Conservation (phyloP, 164 flowering plant genomes). For the Magnolia sinica region DNA sequence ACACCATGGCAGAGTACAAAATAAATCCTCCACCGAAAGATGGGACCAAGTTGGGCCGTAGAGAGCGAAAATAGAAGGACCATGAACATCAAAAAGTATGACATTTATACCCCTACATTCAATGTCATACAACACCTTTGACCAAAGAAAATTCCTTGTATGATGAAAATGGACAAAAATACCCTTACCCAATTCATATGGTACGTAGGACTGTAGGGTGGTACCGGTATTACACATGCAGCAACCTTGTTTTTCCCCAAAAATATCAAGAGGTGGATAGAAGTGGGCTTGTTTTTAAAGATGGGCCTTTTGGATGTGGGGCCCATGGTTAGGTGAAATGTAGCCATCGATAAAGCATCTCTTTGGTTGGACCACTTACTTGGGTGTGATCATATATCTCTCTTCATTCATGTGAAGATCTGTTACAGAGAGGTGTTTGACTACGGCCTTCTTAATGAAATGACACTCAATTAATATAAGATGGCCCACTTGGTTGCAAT, state of each 20-base stretch:
- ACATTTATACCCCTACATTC: neutral
- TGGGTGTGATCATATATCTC: neutral
- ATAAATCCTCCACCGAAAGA: neutral
- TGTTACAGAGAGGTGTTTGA: neutral
- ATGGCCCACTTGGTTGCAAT: neutral
- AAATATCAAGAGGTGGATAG: neutral
- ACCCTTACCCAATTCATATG: neutral
- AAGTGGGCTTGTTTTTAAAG: no score
- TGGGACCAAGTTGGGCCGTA: neutral
- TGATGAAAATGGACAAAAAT: neutral
- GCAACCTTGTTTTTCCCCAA: neutral
- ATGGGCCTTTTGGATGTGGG: neutral
- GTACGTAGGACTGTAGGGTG: neutral
- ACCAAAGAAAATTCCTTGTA: neutral
- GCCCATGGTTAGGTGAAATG: neutral
- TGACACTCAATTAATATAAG: neutral
- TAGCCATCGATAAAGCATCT: neutral
- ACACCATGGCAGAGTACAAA: neutral
- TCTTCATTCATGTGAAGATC: neutral
- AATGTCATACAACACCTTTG: neutral
- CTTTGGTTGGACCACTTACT: neutral
- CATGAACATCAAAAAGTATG: neutral
- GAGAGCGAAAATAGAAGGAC: neutral
- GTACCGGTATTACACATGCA: neutral
- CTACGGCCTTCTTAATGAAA: neutral